Conservation (phyloP, 495 filamentous ascomycete species). For the Aspergillus cristatus region DNA sequence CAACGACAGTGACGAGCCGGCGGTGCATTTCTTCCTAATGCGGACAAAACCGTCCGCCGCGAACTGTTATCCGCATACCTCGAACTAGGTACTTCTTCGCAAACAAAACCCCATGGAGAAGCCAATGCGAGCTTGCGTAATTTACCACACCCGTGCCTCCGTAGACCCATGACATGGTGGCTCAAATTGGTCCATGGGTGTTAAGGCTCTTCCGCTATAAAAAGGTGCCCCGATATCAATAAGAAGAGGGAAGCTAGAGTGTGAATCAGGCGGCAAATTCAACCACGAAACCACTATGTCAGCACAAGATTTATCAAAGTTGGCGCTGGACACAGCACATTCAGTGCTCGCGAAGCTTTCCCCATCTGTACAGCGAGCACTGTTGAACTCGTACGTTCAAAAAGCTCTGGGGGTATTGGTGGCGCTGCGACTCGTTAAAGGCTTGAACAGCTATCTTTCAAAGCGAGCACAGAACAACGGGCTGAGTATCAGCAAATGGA, state of each 20-base stretch:
- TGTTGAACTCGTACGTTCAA: neutral
- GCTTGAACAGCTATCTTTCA: neutral
- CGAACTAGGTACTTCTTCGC: neutral
- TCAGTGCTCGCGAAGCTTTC: neutral
- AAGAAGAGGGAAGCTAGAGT: too few species aligned
- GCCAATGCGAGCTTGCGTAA: neutral
- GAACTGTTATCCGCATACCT: neutral
- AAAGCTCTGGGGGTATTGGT: neutral
- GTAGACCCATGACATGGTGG: too few species aligned
- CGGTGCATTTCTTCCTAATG: neutral
- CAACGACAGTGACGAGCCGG: too few species aligned
- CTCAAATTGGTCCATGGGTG: neutral
- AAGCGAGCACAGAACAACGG: conserved; percentile 1
- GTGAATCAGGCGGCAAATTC: too few species aligned
- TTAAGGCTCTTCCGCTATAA: neutral
- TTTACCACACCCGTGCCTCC: neutral
- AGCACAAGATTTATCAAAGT: neutral
- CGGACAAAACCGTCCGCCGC: neutral
- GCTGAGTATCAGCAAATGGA: neutral
- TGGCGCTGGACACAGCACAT: neutral
- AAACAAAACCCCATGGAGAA: neutral
- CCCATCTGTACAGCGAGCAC: neutral
- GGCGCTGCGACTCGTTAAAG: neutral
- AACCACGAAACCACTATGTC: neutral
- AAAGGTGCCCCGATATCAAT: too few species aligned